Evolutionary conservation across 306 rosid genomes (phyloP), one percentile per base, ranked within the genome.

Genomic region (Fragaria ananassa): DNA sequence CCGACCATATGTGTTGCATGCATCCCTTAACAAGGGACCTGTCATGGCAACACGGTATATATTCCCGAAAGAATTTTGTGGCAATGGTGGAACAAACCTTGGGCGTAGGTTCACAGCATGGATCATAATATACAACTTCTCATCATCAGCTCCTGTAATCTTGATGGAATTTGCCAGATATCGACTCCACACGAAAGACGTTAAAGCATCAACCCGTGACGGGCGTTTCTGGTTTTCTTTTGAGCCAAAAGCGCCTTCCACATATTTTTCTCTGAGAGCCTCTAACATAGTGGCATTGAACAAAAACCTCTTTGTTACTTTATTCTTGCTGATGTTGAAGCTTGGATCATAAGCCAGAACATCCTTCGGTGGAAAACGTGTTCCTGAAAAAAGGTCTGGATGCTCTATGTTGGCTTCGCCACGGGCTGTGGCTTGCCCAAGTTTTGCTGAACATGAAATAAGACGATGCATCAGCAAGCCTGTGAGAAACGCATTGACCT

Each of bases 311-410:
- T 60, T 75, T n/a, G 80, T 74, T 1, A 61, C 35, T 9, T 3
- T 62, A 10, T 68, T 31, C 60, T 5, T 74, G 68, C 34, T 42
- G 75, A 67, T 14, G 4, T 68, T 75, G 12, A 39, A 11, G 4
- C 66, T 17, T 4, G 86, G 63, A 45, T 79, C 83, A n/a, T 54
- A 79, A 19, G 79, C 72, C 29, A 39, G 5, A 44, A 60, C 29
- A 74, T 42, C 72, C 57, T 58, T 87, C 0, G 84, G 84, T 0
- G 96, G 93, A 71, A 90, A 90, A 11, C 83, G 75, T 19, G 72
- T 63, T 0, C 82, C 81, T 4, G 85, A 80, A 8, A 66, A 57
- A 39, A 84, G 79, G 8, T 77, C 66, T 6, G 91, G 86, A 27
- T 31, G 53, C 11, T 39, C n/a, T 19, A 51, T n/a, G 34, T 19